Percentiles rank a stretch among this genome's conserved stretches.
phyloP scores from a whole-genome alignment of 2,329 filamentous ascomycete genomes.

The Chrysoporthe cubensis region DNA sequence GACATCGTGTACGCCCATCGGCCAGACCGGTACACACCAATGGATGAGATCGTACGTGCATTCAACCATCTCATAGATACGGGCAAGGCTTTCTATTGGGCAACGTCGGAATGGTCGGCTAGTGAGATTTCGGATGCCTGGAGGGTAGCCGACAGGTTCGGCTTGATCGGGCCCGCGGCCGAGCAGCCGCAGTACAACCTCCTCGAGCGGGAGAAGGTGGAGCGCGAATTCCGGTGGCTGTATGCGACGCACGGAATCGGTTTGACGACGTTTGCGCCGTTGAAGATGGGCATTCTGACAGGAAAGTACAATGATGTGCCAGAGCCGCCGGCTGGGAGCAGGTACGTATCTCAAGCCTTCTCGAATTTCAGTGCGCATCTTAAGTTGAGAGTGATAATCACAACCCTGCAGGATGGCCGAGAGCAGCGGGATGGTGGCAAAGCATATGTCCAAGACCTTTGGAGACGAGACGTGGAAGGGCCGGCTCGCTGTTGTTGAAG shows the following conservation, averaged over 20 bases:
- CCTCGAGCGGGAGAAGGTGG: constrained; percentile 64
- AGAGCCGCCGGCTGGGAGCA: constrained; percentile 45
- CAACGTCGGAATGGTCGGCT: background rate
- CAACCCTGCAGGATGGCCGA: background rate
- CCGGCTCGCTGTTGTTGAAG: background rate
- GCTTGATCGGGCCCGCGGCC: constrained; percentile 65
- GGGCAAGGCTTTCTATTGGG: constrained; percentile 65
- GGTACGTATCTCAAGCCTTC: background rate
- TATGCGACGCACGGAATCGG: constrained; percentile 64
- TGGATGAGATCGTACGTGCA: constrained; percentile 71
- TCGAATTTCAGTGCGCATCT: background rate
- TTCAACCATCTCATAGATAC: constrained; percentile 72
- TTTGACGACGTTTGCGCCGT: constrained; percentile 65
- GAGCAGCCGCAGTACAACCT: constrained; percentile 72
- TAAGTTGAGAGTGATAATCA: background rate
- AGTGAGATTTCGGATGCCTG: constrained; percentile 63
- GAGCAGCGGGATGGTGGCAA: background rate
- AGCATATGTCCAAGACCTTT: constrained; percentile 1
- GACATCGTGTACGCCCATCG: constrained; percentile 73
- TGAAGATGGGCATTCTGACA: constrained; percentile 54
- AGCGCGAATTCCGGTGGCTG: constrained; percentile 63
- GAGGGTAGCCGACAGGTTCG: constrained; percentile 62
- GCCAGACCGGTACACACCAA: constrained; percentile 68
- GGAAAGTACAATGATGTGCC: constrained; percentile 51
- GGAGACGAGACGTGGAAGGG: background rate